Evolutionary conservation across 371 early-diverging fungal species (phyloP), one percentile per base, ranked within the genome.

Genomic region (Mortierella sp.): DNA sequence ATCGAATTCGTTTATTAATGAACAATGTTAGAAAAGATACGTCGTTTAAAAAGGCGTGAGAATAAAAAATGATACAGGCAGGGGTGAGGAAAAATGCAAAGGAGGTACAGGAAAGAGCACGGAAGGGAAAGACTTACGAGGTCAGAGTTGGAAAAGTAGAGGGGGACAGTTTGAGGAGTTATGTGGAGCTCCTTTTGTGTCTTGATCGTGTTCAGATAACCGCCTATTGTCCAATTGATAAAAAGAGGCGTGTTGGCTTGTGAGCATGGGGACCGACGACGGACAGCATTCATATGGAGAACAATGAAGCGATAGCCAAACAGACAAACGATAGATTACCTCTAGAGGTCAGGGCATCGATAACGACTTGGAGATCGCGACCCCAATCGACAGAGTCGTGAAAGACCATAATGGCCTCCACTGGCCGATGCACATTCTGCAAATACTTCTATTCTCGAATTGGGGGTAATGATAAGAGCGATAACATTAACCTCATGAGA

Each of bases 381-480:
- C 96, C 97, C 94, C 92, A 97, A 78, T 97, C 95, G 48, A 91
- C 90, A 24, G 96, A 94, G 84, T 97, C 98, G 81, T 97, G 94
- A 88, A 97, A 95, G 78, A 96, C 91, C 92, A 97, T 90, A 2
- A 96, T 91, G 6, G 95, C 95, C 43, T 92, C 89, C 75, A 96
- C 91, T 31, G 93, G 93, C 34, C 89, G 83, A 51, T 88, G 79
- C 34, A 89, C 86, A 74, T 93, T 91, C 74, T 95, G 90, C 57
- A 83, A 75, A 40, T 82, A 80, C 67, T 87, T 83, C 82, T 87
- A 64, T 61, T 50, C 24, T 64, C 37, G 9, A 37, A n/a, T n/a
- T n/a, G n/a, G n/a, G n/a, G n/a, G n/a, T n/a, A n/a, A n/a, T n/a
- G n/a, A n/a, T 4, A 64, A 34, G 74, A 51, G 24, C 55, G 37